A percentile compares a stretch with the other conserved stretches of the same genome.
phyloP scores from a whole-genome alignment of 2,329 filamentous ascomycete species.

The Beauveria caledonica region DNA sequence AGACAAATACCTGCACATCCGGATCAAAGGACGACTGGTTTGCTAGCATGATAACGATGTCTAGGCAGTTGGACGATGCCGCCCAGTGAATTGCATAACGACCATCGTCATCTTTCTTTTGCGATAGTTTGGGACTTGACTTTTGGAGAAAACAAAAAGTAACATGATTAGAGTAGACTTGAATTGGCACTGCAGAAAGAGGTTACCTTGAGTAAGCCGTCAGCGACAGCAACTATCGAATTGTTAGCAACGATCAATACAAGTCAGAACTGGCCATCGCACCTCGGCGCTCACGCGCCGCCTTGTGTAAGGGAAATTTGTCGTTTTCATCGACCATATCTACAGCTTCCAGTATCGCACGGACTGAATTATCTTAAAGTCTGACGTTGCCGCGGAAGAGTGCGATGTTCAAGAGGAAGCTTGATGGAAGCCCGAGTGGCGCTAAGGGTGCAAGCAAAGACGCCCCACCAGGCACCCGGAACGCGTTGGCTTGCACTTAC shows the following conservation, averaged over 20 bases:
- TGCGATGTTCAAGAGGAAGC: background rate
- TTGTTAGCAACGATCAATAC: background rate
- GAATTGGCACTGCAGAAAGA: background rate
- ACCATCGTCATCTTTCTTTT: conserved; percentile 70
- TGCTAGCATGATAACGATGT: conserved; percentile 66
- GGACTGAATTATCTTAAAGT: background rate
- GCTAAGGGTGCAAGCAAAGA: background rate
- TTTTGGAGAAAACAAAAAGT: conserved; percentile 23
- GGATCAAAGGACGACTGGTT: conserved; percentile 69
- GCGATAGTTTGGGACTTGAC: conserved; percentile 72
- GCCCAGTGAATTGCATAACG: conserved; percentile 94
- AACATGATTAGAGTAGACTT: background rate
- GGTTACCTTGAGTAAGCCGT: conserved; percentile 42
- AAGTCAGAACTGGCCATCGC: conserved; percentile 22
- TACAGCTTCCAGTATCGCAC: background rate
- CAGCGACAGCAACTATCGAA: conserved; percentile 54
- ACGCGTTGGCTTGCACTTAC: background rate
- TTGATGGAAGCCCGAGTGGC: background rate
- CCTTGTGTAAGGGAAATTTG: conserved; percentile 80
- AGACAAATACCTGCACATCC: conserved; percentile 57
- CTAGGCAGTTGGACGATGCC: conserved; percentile 68
- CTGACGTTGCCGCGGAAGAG: background rate
- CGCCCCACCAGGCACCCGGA: conserved; percentile 1
- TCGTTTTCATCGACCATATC: conserved; percentile 33
- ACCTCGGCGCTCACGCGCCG: conserved; percentile 79